Evolutionary conservation across 345 rosid genomes (phyloP), one percentile per base, ranked within the genome.

Genomic region (Syzygium oleosum): DNA sequence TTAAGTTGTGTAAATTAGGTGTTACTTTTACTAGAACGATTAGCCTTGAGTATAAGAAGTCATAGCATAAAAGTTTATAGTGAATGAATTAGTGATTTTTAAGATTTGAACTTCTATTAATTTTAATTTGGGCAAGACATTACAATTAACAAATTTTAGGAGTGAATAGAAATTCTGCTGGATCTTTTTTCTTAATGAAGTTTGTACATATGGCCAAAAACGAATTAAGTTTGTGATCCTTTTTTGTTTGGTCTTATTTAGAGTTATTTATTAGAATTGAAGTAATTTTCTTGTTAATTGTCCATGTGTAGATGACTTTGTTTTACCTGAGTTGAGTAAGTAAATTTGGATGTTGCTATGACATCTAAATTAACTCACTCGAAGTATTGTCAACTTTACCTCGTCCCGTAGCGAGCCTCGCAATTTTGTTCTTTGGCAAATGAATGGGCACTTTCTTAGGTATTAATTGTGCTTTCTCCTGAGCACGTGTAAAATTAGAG

Each of bases 371-470:
- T 58, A 58, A 58, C 3, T 0, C n/a, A 56, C 23, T 56, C 0
- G 5, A 56, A 27, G 0, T 56, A 56, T 56, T 23, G n/a, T 9
- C 23, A 11, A 9, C 13, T 58, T 58, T 58, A n/a, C 0, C 31
- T 2, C 11, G 5, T 0, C 14, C 27, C 29, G 0, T 58, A 58
- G 5, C 0, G 7, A 25, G 0, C 3, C 65, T 58, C 29, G 5
- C 0, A 0, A 0, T 58, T 58, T 58, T 58, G 15, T 13, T 58
- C 7, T 25, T 58, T 58, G 65, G 27, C 0, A 0, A 25, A 58
- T 25, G 0, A 0, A 29, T 58, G 0, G 15, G 5, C 7, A 11
- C 0, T 58, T 58, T 58, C 29, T 29, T 58, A 25, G 27, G 31
- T 58, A 3, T 25, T 58, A 14, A 25, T 58, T 58, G 0, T 58